Percentiles rank a stretch among this genome's conserved stretches.
Evolutionary conservation across 1,284 basidiomycete genomes (phyloP).

Genomic region (Cystobasidium sp.): DNA sequence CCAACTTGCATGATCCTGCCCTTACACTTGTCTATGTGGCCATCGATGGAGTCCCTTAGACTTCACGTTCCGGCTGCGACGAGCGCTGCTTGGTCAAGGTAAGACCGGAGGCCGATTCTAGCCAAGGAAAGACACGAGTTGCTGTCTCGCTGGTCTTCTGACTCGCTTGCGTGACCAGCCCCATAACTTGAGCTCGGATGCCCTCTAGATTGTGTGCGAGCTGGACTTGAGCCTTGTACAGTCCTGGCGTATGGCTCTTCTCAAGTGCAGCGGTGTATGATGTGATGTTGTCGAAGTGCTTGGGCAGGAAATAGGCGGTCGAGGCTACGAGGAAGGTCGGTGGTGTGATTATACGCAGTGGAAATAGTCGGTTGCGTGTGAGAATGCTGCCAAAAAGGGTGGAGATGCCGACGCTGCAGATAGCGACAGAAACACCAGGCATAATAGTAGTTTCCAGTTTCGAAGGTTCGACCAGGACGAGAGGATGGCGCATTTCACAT

Average conservation of each 20-base stretch:
- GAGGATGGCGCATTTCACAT: too few species aligned
- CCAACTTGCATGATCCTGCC: too few species aligned
- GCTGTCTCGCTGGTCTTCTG: neutral
- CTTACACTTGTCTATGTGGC: too few species aligned
- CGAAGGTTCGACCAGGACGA: too few species aligned
- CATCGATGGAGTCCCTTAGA: too few species aligned
- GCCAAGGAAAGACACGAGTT: neutral
- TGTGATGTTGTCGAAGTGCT: slow-evolving; percentile 47
- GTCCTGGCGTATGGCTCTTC: slow-evolving; percentile 2
- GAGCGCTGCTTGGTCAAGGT: neutral
- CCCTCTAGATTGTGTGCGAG: neutral
- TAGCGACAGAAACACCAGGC: too few species aligned
- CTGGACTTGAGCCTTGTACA: slow-evolving; percentile 1
- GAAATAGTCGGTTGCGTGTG: slow-evolving; percentile 55
- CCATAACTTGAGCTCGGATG: neutral
- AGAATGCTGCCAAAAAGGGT: slow-evolving; percentile 57
- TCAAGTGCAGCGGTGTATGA: slow-evolving; percentile 21
- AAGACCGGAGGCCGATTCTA: neutral
- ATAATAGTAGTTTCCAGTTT: too few species aligned
- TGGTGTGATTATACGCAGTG: slow-evolving; percentile 53
- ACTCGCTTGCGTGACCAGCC: neutral
- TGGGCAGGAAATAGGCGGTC: slow-evolving; percentile 55
- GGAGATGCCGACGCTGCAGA: slow-evolving; percentile 54
- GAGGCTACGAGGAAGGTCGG: slow-evolving; percentile 48
- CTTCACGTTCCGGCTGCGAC: neutral